A percentile compares a stretch with the other conserved stretches of the same genome.
Conservation (phyloP, 306 rosid species). For the Quercus aquifolioides region DNA sequence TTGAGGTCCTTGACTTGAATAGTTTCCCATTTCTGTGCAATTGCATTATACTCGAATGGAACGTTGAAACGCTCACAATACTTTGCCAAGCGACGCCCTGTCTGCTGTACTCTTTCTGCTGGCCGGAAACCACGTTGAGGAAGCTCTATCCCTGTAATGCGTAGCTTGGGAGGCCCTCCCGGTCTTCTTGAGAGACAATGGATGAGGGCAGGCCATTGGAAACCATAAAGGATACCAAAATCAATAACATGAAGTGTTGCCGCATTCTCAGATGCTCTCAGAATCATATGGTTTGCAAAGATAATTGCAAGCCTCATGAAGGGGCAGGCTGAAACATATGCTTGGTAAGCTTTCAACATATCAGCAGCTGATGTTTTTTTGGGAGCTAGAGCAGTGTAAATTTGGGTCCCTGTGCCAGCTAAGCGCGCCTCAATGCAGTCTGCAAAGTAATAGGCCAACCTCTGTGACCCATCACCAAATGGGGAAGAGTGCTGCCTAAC, state of each 20-base stretch:
- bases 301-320: slow-evolving; percentile 51
- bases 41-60: slow-evolving; percentile 51
- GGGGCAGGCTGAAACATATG: slow-evolving; percentile 52
- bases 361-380: slow-evolving; percentile 51
- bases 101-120: slow-evolving; percentile 29
- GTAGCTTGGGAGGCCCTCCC: slow-evolving; percentile 79
- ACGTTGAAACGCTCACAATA: slow-evolving; percentile 33
- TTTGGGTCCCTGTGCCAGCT: slow-evolving; percentile 58
- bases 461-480: slow-evolving; percentile 58
- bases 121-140: slow-evolving; percentile 51
- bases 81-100: slow-evolving; percentile 38
- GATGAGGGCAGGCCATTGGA: slow-evolving; percentile 87
- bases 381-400: slow-evolving; percentile 30
- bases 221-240: slow-evolving; percentile 83
- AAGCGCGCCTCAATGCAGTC: slow-evolving; percentile 69
- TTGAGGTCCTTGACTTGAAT: slow-evolving; percentile 51
- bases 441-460: slow-evolving; percentile 67
- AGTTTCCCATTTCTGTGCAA: slow-evolving; percentile 66
- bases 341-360: slow-evolving; percentile 52
- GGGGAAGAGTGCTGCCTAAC: slow-evolving; percentile 65
- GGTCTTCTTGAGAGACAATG: slow-evolving; percentile 46
- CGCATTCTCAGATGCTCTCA: slow-evolving; percentile 48
- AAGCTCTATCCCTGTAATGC: slow-evolving; percentile 51
- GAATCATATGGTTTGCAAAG: slow-evolving; percentile 54
- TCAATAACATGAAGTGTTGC: slow-evolving; percentile 65